A percentile compares a stretch with the other conserved stretches of the same genome.
These are phyloP conservation scores for Geranium rotundifolium DNA, from an alignment of 345 rosid genomes.

Conservation along the genomic window DNA sequence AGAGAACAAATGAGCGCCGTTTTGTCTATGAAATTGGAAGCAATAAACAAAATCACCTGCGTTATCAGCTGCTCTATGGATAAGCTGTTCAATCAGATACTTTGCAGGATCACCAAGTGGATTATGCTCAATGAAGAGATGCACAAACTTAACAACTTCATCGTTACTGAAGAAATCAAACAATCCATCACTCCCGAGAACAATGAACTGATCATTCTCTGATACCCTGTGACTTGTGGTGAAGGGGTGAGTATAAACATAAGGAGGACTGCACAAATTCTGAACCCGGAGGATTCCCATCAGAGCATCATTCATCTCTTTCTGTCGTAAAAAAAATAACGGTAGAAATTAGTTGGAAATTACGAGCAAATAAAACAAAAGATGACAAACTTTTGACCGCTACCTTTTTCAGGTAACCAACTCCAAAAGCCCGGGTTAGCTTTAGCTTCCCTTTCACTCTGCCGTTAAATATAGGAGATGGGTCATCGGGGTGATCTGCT, in stretches of 20 bases:
- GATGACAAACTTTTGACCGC: not conserved
- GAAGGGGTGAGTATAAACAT: constrained; percentile 14
- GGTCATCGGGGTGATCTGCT: constrained; percentile 17
- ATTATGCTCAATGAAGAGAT: constrained; percentile 12
- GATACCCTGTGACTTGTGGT: constrained; percentile 13
- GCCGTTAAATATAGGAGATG: constrained; percentile 11
- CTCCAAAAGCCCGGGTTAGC: constrained; percentile 17
- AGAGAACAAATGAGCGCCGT: not conserved
- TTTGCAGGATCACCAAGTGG: constrained; percentile 18
- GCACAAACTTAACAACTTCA: constrained; percentile 9
- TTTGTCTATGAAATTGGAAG: not conserved
- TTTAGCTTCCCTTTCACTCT: constrained; percentile 18
- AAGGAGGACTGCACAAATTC: constrained; percentile 15
- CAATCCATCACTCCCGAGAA: constrained; percentile 17
- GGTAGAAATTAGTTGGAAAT: not conserved
- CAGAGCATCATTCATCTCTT: constrained; percentile 17
- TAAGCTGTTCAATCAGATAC: constrained; percentile 13
- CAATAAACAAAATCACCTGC: constrained; percentile 6
- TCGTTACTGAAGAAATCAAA: constrained; percentile 19
- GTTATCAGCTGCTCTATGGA: constrained; percentile 11
- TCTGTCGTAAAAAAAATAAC: constrained; percentile 3
- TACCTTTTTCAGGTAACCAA: constrained; percentile 24
- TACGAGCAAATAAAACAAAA: not conserved
- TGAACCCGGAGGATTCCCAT: constrained; percentile 17
- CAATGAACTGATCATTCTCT: constrained; percentile 11